These are phyloP conservation scores for Cudoniella acicularis DNA, from an alignment of 495 filamentous ascomycete genomes.

Conservation along the genomic window DNA sequence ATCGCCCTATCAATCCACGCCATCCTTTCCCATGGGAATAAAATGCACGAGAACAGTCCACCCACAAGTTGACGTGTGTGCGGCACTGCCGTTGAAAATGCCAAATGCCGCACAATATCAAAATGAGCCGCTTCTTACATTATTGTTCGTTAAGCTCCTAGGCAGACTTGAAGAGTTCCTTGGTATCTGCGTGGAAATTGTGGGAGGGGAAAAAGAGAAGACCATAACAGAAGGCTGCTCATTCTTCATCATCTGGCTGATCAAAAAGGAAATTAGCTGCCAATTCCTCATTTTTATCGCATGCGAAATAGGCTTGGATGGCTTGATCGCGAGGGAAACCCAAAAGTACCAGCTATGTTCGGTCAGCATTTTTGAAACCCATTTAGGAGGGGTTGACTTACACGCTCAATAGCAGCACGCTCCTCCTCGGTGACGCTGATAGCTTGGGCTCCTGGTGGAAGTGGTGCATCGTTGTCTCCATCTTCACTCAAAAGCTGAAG, in stretches of 20 bases:
- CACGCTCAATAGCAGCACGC: conserved; percentile 91
- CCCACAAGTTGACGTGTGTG: neutral
- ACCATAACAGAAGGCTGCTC: conserved; percentile 2
- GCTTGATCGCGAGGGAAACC: conserved; percentile 91
- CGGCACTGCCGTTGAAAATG: neutral
- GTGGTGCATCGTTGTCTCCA: conserved; percentile 63
- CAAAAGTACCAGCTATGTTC: conserved; percentile 73
- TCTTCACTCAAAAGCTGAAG: conserved; percentile 83
- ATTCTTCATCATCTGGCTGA: conserved; percentile 82
- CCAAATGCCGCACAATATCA: neutral
- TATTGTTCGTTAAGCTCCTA: neutral
- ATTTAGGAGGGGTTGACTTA: conserved; percentile 45
- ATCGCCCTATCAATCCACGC: conserved; percentile 3
- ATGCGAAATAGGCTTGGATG: conserved; percentile 98
- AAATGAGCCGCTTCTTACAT: neutral
- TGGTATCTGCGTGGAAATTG: neutral
- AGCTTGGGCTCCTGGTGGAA: conserved; percentile 84
- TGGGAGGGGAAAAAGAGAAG: conserved; percentile 10
- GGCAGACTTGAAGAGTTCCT: neutral
- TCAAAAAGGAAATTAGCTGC: conserved; percentile 98
- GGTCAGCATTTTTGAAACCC: conserved; percentile 29
- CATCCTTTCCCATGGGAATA: conserved; percentile 1
- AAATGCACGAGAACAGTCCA: conserved; percentile 5
- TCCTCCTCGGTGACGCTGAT: conserved; percentile 95
- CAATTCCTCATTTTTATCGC: conserved; percentile 98